Percentiles rank a stretch among this genome's conserved stretches.
These are phyloP conservation scores for Cyclotella kingstonii DNA, from an alignment of 108 stramenopile genomes.

Conservation along the genomic window DNA sequence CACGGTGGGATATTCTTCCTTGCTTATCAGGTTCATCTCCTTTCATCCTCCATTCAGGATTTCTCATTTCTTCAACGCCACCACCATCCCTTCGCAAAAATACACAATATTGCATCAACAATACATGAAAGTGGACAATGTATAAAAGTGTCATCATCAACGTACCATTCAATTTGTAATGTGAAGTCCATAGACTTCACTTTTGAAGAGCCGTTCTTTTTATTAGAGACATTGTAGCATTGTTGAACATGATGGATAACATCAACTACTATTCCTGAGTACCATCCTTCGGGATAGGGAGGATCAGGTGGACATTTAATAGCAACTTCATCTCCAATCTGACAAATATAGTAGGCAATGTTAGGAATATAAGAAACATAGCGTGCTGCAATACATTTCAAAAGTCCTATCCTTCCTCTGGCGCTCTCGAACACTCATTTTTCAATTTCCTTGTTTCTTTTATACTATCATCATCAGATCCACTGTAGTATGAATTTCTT, in stretches of 20 bases:
- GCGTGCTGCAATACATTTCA: not conserved
- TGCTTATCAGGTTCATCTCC: conserved; percentile 47
- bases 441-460: not conserved
- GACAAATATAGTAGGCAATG: not conserved
- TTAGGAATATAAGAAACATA: conserved; percentile 4
- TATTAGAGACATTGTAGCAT: conserved; percentile 3
- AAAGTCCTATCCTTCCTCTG: not conserved
- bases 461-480: conserved; percentile 6
- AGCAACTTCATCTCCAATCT: conserved; percentile 43
- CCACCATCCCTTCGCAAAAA: too few relatives aligned
- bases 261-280: conserved; percentile 30
- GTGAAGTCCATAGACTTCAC: conserved; percentile 22
- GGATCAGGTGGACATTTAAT: conserved; percentile 39
- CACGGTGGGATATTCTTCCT: conserved; percentile 41
- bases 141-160: too few relatives aligned
- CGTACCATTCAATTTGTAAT: conserved; percentile 40
- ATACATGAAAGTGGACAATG: too few relatives aligned
- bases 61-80: conserved; percentile 31
- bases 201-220: conserved; percentile 7
- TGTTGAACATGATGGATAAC: conserved; percentile 26
- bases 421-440: not conserved
- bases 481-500: not conserved
- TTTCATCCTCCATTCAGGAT: conserved; percentile 50
- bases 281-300: conserved; percentile 43
- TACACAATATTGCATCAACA: too few relatives aligned